phyloP scores from a whole-genome alignment of 2,329 filamentous ascomycete species.

The Ilyonectria sp. region DNA sequence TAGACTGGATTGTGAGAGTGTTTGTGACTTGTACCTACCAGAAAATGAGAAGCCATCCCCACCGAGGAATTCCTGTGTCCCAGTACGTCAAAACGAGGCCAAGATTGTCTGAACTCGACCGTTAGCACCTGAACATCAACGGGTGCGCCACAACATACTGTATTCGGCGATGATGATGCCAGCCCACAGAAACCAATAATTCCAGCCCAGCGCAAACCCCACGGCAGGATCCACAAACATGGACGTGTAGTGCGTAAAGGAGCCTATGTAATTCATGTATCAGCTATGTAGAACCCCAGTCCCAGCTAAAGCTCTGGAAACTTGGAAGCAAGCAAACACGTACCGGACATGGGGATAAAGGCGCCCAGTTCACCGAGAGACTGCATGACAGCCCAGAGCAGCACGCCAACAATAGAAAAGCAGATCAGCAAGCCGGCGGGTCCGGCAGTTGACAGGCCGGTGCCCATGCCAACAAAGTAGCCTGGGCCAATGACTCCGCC shows the following conservation, averaged over 20 bases:
- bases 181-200: slow-evolving; percentile 20
- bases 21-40: neutral
- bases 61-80: slow-evolving; percentile 12
- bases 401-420: slow-evolving; percentile 22
- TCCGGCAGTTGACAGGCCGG: slow-evolving; percentile 26
- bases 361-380: slow-evolving; percentile 16
- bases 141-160: neutral
- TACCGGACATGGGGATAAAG: slow-evolving; percentile 19
- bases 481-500: slow-evolving; percentile 31
- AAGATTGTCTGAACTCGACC: neutral
- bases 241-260: slow-evolving; percentile 10
- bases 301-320: too few relatives aligned
- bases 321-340: neutral
- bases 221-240: slow-evolving; percentile 18
- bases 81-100: slow-evolving; percentile 22
- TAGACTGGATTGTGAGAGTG: too few relatives aligned
- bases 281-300: neutral
- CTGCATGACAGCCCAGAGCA: slow-evolving; percentile 26
- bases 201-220: slow-evolving; percentile 17
- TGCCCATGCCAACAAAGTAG: slow-evolving; percentile 33
- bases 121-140: neutral
- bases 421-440: slow-evolving; percentile 22
- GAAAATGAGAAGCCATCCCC: slow-evolving; percentile 23
- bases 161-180: slow-evolving; percentile 25
- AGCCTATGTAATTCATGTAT: neutral